These are phyloP conservation scores for Grosmannia huntii DNA, from an alignment of 2,329 filamentous ascomycete species.

Conservation along the genomic window DNA sequence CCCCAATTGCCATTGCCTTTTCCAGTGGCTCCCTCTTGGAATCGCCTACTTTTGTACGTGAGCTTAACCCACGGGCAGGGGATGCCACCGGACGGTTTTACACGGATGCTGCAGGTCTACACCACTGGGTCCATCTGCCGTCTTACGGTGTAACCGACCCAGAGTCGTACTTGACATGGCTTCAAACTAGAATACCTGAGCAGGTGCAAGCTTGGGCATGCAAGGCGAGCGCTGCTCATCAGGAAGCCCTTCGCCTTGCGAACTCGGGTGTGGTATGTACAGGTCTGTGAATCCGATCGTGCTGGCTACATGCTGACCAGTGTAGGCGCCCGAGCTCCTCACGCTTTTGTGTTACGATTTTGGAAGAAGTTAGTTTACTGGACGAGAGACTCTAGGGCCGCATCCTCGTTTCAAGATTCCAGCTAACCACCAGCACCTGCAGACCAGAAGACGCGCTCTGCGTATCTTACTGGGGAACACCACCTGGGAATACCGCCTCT, in stretches of 20 bases:
- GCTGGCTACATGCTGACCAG: not conserved
- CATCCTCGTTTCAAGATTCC: not conserved
- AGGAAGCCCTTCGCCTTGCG: conserved; percentile 9
- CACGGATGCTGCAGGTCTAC: conserved; percentile 5
- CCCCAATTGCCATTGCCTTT: conserved; percentile 1
- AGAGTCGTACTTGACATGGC: not conserved
- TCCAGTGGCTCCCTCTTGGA: conserved; percentile 5
- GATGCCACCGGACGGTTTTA: conserved; percentile 10
- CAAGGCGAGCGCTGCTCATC: conserved; percentile 4
- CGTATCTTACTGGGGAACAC: not conserved
- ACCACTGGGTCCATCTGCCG: conserved; percentile 9
- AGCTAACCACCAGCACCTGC: not conserved
- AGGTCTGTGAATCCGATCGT: not conserved
- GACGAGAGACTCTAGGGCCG: not conserved
- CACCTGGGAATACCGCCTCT: conserved; percentile 4
- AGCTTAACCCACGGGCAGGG: conserved; percentile 6
- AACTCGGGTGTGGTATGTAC: conserved; percentile 2
- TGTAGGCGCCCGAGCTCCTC: conserved; percentile 9
- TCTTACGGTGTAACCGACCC: conserved; percentile 8
- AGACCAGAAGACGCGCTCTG: conserved; percentile 10
- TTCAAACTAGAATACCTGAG: not conserved
- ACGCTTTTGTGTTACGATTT: conserved; percentile 10
- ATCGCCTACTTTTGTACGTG: not conserved
- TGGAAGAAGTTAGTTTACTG: conserved; percentile 6
- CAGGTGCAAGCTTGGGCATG: conserved; percentile 2